Base-by-base conservation (phyloP, 352 stramenopile genomes). In the Phytophthora litchii region DNA sequence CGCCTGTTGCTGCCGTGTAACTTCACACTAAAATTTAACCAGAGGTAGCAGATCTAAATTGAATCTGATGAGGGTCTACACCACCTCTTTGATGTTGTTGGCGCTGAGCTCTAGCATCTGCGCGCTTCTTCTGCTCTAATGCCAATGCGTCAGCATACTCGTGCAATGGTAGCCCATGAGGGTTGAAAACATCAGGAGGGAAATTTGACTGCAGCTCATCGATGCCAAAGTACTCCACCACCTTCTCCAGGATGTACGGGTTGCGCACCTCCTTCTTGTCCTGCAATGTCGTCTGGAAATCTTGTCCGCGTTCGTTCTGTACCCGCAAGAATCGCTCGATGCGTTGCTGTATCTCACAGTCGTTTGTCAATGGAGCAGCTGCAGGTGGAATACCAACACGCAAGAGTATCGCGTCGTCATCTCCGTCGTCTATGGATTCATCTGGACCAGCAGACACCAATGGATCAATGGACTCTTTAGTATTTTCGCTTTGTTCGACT, bases 221-320 rank as follows among this genome's bases (percentile, higher is more conserved):
- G 55, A 96, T 96, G 31, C 60, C 74, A 61, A 93, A 95, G 61
- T 93, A 93, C 29, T 86, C 85, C 43, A 95, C 85, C 47, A 95
- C 80, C 45, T 93, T 94, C 34, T 92, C 72, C 8, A 95, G 67
- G 54, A 95, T 92, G 69, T 92, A 91, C 23, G 87, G 87, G 67
- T 95, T 95, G 45, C 75, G 74, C 40, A 95, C 86, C 49, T 95
- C 87, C 53, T 92, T 92, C 66, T 92, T 91, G 49, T 71, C 78
- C 59, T 84, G 80, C 40, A 94, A 62, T 20, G 74, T 87, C 40
- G 70, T 70, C 65, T 90, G 81, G 62, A 94, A 94, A 44, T 82
- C 64, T 35, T 77, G 67, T 1, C 62, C 62, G 3, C 62, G 59
- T 53, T 80, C 64, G 11, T 40, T 50, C 48, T 83, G 78, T 21